Evolutionary conservation across 1,284 basidiomycete species (phyloP).

Genomic region (Fomitopsis palustris): DNA sequence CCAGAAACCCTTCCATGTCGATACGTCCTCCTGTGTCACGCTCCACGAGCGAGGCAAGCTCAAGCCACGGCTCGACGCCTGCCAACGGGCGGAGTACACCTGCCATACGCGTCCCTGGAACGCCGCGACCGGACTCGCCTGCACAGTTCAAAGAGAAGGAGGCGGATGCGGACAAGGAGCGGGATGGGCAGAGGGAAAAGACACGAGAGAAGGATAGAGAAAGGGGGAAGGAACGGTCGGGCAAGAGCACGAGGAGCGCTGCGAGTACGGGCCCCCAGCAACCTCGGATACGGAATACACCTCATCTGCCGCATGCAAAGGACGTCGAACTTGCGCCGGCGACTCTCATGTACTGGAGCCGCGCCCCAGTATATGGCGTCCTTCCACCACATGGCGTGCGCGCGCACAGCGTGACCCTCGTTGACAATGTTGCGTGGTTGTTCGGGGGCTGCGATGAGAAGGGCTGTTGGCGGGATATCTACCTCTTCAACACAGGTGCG

Average conservation of each 20-base stretch:
- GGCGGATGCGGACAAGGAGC: conserved; percentile 13
- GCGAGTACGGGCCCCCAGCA: conserved; percentile 6
- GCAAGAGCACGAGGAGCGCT: conserved; percentile 9
- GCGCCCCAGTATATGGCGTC: conserved; percentile 75
- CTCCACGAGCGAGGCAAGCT: not conserved
- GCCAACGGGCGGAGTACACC: not conserved
- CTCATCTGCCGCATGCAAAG: conserved; percentile 55
- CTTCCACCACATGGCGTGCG: conserved; percentile 75
- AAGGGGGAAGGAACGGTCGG: conserved; percentile 7
- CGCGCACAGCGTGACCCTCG: conserved; percentile 82
- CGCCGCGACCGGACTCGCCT: not conserved
- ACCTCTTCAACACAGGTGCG: conserved; percentile 83
- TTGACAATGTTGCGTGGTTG: conserved; percentile 82
- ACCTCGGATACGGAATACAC: conserved; percentile 21
- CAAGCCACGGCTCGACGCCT: not conserved
- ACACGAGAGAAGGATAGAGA: conserved; percentile 15
- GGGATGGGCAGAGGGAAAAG: conserved; percentile 9
- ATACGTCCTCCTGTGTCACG: not conserved
- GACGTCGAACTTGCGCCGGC: conserved; percentile 52
- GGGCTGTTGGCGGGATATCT: conserved; percentile 74
- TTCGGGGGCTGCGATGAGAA: conserved; percentile 88
- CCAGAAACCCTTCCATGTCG: not conserved
- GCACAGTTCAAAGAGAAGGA: conserved; percentile 9
- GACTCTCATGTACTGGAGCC: conserved; percentile 83
- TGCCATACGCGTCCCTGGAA: not conserved